These are phyloP conservation scores for Amphibolis antarctica DNA, from an alignment of 106 monocot species.

Conservation along the genomic window DNA sequence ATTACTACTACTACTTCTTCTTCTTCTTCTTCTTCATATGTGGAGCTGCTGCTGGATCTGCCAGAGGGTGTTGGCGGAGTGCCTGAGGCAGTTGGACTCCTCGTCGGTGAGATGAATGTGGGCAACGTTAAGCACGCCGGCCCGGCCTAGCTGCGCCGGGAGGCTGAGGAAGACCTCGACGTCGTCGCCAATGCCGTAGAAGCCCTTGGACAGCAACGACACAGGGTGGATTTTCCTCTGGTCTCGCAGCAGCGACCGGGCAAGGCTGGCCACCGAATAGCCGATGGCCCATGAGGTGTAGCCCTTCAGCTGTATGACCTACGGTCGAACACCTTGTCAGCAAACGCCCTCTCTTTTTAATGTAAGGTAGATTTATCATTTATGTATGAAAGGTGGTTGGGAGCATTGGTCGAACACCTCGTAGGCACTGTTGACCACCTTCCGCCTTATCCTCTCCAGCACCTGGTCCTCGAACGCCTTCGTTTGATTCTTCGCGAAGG, in stretches of 20 bases:
- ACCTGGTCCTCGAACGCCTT: constrained; percentile 25
- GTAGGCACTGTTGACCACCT: constrained; percentile 55
- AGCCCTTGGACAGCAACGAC: constrained; percentile 55
- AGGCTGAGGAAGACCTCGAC: constrained; percentile 66
- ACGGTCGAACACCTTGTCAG: too few relatives aligned
- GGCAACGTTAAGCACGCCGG: constrained; percentile 36
- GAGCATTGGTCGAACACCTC: constrained; percentile 37
- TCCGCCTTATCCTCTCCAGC: constrained; percentile 47
- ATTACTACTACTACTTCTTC: too few relatives aligned
- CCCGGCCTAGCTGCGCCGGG: constrained; percentile 52
- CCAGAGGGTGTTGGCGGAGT: constrained; percentile 8
- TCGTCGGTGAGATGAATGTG: constrained; percentile 51
- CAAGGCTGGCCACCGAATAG: constrained; percentile 69
- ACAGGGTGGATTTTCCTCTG: constrained; percentile 76
- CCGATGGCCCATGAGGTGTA: constrained; percentile 95
- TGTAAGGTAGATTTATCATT: too few relatives aligned
- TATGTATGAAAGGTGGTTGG: too few relatives aligned
- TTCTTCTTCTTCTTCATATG: too few relatives aligned
- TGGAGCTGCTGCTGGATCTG: constrained; percentile 14
- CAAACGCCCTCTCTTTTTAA: too few relatives aligned
- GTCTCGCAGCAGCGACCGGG: constrained; percentile 53
- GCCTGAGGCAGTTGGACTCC: constrained; percentile 20
- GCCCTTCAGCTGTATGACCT: constrained; percentile 38
- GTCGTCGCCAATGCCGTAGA: constrained; percentile 47
- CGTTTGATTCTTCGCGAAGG: constrained; percentile 2